phyloP scores from a whole-genome alignment of 2,329 filamentous ascomycete genomes.

The Sclerotinia minor region DNA sequence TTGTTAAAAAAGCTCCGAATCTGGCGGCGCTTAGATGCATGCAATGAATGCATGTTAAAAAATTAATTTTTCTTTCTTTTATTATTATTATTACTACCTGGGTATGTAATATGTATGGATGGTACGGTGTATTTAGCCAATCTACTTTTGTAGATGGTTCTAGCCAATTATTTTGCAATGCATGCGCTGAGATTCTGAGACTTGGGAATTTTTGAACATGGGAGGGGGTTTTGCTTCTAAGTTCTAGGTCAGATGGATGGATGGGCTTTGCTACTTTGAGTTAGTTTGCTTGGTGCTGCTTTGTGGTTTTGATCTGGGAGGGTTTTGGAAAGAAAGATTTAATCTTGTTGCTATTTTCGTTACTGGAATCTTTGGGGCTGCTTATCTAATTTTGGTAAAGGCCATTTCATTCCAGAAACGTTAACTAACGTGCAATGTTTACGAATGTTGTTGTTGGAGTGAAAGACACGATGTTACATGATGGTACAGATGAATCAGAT shows the following conservation, averaged over 20 bases:
- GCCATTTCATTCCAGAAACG: background rate
- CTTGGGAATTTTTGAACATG: background rate
- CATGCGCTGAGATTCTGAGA: background rate
- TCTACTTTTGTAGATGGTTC: background rate
- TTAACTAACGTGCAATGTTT: background rate
- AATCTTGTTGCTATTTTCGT: no score
- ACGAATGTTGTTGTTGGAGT: background rate
- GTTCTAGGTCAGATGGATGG: background rate
- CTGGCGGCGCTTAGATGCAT: slow-evolving; percentile 22
- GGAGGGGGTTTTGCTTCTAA: no score
- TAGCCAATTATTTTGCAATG: background rate
- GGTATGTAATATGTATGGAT: no score
- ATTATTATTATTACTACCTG: no score
- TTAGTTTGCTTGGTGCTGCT: slow-evolving; percentile 8
- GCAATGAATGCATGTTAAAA: background rate
- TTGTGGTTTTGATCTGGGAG: background rate
- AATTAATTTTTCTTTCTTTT: background rate
- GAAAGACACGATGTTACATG: background rate
- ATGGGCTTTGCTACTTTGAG: background rate
- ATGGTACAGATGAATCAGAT: background rate
- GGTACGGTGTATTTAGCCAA: no score
- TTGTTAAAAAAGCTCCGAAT: background rate
- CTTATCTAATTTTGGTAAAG: slow-evolving; percentile 24
- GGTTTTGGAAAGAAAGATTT: no score
- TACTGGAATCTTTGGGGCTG: no score